phyloP scores from a whole-genome alignment of 306 rosid genomes.

The Prunus fruticosa region DNA sequence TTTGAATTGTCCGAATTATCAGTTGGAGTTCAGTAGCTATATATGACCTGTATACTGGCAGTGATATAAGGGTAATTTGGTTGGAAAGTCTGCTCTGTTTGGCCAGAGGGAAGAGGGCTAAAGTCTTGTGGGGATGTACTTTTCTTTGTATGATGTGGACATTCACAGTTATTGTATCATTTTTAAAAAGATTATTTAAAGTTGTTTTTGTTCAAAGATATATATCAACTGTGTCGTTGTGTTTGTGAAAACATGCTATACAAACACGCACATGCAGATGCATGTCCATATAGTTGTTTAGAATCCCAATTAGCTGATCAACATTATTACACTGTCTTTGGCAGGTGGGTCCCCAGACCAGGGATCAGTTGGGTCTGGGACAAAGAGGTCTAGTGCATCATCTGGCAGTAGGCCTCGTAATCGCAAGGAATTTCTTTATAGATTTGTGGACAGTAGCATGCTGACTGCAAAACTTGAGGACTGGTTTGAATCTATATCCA shows the following conservation, averaged over 20 bases:
- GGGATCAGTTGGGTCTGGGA: conserved; percentile 90
- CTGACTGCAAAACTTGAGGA: conserved; percentile 63
- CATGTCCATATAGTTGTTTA: not conserved
- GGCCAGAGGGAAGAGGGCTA: too few relatives aligned
- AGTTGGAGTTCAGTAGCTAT: too few relatives aligned
- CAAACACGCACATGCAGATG: not conserved
- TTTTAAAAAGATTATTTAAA: not conserved
- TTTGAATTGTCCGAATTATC: too few relatives aligned
- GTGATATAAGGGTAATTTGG: too few relatives aligned
- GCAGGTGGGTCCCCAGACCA: conserved; percentile 83
- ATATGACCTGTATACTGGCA: too few relatives aligned
- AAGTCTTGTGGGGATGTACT: too few relatives aligned
- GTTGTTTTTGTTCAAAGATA: not conserved
- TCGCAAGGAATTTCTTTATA: conserved; percentile 74
- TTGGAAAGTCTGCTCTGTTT: too few relatives aligned
- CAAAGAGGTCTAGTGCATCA: conserved; percentile 82
- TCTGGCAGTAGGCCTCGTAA: conserved; percentile 71
- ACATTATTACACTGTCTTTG: conserved; percentile 19
- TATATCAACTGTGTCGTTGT: not conserved
- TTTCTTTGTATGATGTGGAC: too few relatives aligned
- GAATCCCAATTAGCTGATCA: conserved; percentile 14
- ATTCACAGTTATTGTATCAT: not conserved
- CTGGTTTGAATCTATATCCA: conserved; percentile 67
- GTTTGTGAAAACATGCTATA: not conserved
- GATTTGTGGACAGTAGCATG: conserved; percentile 62